These are phyloP conservation scores for Lentinula novae-zelandiae DNA, from an alignment of 1,284 basidiomycete species.

Conservation along the genomic window DNA sequence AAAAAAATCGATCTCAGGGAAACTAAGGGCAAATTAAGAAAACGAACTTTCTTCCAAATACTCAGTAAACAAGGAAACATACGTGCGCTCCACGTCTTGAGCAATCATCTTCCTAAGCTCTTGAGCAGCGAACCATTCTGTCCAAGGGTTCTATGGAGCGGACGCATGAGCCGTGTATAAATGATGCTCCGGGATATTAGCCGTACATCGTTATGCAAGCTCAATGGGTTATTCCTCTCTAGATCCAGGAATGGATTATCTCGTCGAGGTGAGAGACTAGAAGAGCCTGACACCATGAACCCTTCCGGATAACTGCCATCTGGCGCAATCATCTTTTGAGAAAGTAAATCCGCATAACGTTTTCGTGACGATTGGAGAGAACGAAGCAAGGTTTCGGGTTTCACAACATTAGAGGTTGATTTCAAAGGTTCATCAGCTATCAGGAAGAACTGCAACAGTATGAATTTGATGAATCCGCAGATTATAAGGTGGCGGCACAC, in stretches of 20 bases:
- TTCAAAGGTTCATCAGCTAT: conserved; percentile 56
- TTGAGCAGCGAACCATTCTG: conserved; percentile 83
- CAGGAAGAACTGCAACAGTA: conserved; percentile 52
- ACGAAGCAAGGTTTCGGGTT: conserved; percentile 41
- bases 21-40: conserved; percentile 27
- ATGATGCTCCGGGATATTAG: conserved; percentile 7
- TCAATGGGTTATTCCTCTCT: conserved; percentile 82
- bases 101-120: conserved; percentile 84
- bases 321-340: conserved; percentile 70
- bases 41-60: conserved; percentile 6
- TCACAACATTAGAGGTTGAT: conserved; percentile 35
- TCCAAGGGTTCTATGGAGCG: conserved; percentile 81
- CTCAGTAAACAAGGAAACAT: conserved; percentile 25
- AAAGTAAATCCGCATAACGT: conserved; percentile 47
- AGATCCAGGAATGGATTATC: conserved; percentile 33
- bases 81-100: conserved; percentile 93
- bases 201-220: conserved; percentile 73
- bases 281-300: conserved; percentile 49
- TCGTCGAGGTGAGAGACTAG: conserved; percentile 30
- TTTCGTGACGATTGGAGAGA: conserved; percentile 45
- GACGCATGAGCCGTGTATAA: neutral
- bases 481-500: conserved; percentile 31
- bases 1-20: conserved; percentile 90
- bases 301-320: conserved; percentile 76
- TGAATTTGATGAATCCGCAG: conserved; percentile 8